phyloP scores from a whole-genome alignment of 2,329 filamentous ascomycete genomes.

The Hymenoscyphus fructigenus region DNA sequence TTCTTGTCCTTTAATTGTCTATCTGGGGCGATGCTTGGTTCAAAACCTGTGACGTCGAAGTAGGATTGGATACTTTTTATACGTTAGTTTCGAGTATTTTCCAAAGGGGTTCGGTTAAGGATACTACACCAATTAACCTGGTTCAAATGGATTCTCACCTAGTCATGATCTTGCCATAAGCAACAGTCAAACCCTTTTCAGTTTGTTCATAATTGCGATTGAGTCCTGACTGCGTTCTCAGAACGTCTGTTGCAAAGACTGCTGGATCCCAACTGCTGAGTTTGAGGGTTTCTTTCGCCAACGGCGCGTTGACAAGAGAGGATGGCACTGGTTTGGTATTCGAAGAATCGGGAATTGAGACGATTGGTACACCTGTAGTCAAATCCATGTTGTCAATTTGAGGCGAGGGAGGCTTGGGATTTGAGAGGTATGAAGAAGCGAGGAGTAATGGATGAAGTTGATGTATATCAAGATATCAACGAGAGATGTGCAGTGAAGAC shows the following conservation, averaged over 20 bases:
- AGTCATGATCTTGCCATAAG: neutral
- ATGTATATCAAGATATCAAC: neutral
- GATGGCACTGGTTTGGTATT: neutral
- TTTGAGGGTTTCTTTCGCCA: neutral
- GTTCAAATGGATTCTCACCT: neutral
- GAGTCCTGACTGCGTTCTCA: neutral
- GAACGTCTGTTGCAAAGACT: neutral
- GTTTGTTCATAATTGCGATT: neutral
- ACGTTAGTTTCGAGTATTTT: neutral
- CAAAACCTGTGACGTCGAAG: constrained; percentile 10
- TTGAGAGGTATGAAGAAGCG: neutral
- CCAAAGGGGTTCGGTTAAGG: neutral
- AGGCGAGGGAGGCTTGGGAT: too few relatives aligned
- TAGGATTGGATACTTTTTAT: constrained; percentile 4
- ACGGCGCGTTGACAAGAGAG: neutral
- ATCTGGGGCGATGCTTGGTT: constrained; percentile 1
- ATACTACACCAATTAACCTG: neutral
- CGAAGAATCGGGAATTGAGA: neutral
- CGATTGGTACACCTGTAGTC: neutral
- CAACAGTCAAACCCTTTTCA: neutral
- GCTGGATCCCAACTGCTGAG: neutral
- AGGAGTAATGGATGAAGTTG: neutral
- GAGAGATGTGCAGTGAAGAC: neutral
- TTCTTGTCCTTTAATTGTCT: neutral
- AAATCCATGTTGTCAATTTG: neutral